Evolutionary conservation across 148 eudicot species (phyloP).

Genomic region (Rhododendron vialii): DNA sequence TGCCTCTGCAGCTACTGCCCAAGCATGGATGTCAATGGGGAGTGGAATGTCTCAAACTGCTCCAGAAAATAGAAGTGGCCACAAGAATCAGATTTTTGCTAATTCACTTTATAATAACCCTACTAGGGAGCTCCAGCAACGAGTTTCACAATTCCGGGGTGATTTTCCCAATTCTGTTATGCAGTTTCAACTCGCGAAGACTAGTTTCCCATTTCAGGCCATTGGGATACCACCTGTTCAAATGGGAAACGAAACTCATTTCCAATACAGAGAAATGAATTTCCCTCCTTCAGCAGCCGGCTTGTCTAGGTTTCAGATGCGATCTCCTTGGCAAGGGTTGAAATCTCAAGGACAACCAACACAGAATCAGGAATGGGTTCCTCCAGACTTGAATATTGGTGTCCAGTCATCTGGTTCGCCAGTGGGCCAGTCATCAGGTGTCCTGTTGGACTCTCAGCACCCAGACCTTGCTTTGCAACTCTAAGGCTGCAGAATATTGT

Average conservation of each 20-base stretch:
- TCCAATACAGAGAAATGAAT: slow-evolving; percentile 39
- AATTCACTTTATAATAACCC: slow-evolving; percentile 37
- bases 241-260: slow-evolving; percentile 37
- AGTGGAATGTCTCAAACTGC: slow-evolving; percentile 48
- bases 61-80: slow-evolving; percentile 32
- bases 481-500: slow-evolving; percentile 20
- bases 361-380: slow-evolving; percentile 70
- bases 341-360: slow-evolving; percentile 46
- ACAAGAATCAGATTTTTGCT: slow-evolving; percentile 41
- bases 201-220: slow-evolving; percentile 37
- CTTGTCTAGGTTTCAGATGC: slow-evolving; percentile 61
- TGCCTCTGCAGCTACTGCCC: slow-evolving; percentile 69
- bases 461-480: slow-evolving; percentile 98
- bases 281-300: slow-evolving; percentile 55
- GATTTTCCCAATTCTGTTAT: slow-evolving; percentile 39
- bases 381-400: slow-evolving; percentile 87
- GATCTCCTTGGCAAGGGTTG: slow-evolving; percentile 42
- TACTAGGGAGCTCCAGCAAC: slow-evolving; percentile 44
- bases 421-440: slow-evolving; percentile 40
- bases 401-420: slow-evolving; percentile 72
- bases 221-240: slow-evolving; percentile 48
- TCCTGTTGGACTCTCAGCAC: slow-evolving; percentile 77
- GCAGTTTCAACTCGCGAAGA: slow-evolving; percentile 48
- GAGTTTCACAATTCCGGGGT: slow-evolving; percentile 41
- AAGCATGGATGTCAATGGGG: slow-evolving; percentile 79